These are phyloP conservation scores for Adansonia madagascariensis DNA, from an alignment of 441 rosid species.

Conservation along the genomic window DNA sequence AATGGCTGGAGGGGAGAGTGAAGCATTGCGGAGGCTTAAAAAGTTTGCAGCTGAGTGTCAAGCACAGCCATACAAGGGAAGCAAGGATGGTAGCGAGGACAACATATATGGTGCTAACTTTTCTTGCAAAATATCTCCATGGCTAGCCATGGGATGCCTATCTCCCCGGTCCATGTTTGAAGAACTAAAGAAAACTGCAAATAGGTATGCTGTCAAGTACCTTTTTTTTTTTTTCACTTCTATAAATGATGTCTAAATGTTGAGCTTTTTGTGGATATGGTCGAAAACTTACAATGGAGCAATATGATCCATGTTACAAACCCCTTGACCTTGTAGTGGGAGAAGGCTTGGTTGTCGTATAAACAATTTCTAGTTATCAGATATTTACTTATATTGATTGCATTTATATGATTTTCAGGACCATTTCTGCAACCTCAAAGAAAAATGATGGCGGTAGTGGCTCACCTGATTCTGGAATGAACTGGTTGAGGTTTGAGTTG, in stretches of 20 bases:
- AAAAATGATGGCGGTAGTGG: slow-evolving; percentile 43
- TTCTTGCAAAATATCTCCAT: slow-evolving; percentile 95
- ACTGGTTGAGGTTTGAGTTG: slow-evolving; percentile 91
- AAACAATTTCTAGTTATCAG: neutral
- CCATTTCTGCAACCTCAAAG: slow-evolving; percentile 50
- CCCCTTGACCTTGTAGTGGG: neutral
- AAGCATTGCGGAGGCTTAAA: slow-evolving; percentile 72
- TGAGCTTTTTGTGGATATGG: neutral
- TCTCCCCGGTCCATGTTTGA: slow-evolving; percentile 93
- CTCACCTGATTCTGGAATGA: slow-evolving; percentile 64
- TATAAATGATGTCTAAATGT: neutral
- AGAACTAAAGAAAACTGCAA: slow-evolving; percentile 78
- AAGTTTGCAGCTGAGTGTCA: slow-evolving; percentile 76
- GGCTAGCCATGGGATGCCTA: slow-evolving; percentile 89
- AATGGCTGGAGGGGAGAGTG: slow-evolving; percentile 93
- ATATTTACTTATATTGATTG: slow-evolving; percentile 10
- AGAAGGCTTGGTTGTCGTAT: neutral
- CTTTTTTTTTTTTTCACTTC: neutral
- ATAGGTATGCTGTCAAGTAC: slow-evolving; percentile 43
- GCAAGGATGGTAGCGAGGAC: slow-evolving; percentile 46
- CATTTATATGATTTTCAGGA: slow-evolving; percentile 42
- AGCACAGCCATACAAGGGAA: slow-evolving; percentile 68
- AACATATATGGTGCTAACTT: slow-evolving; percentile 87
- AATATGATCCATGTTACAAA: neutral
- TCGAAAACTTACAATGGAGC: slow-evolving; percentile 5